Evolutionary conservation across 164 flowering plant species (phyloP).

Genomic region (Buxus sempervirens): DNA sequence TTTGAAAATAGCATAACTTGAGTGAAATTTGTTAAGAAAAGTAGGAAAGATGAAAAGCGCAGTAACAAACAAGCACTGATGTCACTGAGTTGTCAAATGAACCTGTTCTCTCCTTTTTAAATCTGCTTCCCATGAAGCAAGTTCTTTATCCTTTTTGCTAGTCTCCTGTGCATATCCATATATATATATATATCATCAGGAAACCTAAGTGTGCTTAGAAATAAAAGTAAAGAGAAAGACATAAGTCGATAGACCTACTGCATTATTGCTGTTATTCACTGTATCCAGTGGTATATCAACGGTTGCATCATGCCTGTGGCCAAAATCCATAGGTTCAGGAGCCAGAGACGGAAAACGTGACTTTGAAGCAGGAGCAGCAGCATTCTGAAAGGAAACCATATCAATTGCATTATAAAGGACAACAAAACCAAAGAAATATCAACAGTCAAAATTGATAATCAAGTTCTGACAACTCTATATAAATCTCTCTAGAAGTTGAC

Average conservation of each 20-base stretch:
- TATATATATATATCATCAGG: background rate
- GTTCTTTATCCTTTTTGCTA: constrained; percentile 52
- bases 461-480: background rate
- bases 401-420: background rate
- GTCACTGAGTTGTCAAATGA: background rate
- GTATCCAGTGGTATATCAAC: constrained; percentile 65
- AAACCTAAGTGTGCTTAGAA: background rate
- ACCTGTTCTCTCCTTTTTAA: constrained; percentile 65
- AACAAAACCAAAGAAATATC: background rate
- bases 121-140: constrained; percentile 70
- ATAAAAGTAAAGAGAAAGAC: background rate
- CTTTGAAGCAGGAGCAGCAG: constrained; percentile 35
- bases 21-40: background rate
- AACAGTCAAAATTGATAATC: background rate
- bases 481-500: background rate
- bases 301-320: constrained; percentile 52
- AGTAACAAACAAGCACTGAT: background rate
- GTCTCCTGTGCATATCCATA: constrained; percentile 31
- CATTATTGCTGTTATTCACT: constrained; percentile 29
- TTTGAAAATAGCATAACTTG: background rate
- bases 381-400: constrained; percentile 35
- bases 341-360: constrained; percentile 39
- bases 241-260: background rate
- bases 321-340: constrained; percentile 37
- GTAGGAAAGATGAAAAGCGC: background rate